Base-by-base conservation (phyloP, 495 filamentous ascomycete species). In the Astrocystis sublimbata region DNA sequence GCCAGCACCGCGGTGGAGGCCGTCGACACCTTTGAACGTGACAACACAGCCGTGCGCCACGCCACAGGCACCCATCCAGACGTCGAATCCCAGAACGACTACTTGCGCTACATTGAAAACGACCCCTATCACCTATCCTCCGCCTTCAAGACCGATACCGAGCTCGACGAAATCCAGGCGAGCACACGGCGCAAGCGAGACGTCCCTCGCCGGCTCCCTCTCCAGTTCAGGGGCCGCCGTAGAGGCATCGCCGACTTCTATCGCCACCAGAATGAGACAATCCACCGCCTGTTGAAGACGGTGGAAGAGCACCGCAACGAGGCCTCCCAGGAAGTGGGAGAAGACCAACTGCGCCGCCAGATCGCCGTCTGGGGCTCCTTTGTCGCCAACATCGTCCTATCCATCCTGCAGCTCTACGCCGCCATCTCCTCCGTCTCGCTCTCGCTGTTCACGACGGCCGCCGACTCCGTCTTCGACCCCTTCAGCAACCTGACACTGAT, bases 361-460 rank as follows among this genome's bases (percentile, higher is more conserved):
- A 96, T 98, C 67, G 94, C 94, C 13, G 89, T 98, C 15, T 87
- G 88, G 65, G 96, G 91, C n/a, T 92, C 89, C 47, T 92, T 98
- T 66, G 83, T 78, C 3, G 94, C 92, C 45, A 98, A 98, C 70
- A 70, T 97, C 33, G 52, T 89, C 36, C 81, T 98, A 3, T 85
- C 92, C 6, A 75, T 83, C 6, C 79, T 98, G 4, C 94, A 98
- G 68, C 76, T 97, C 40, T 98, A 96, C 76, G 94, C 86, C 31
- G 94, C 94, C 52, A 83, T 89, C 33, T 87, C 91, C 1, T 96
- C 92, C 2, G 86, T 88, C 21, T 97, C 92, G 6, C 83, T 98
- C 40, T 97, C 93, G 5, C 86, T 98, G 51, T 97, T 98, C 81
- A 97, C 94, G 6, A 98, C 96, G 53, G 96, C 96, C 90, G 94